Conservation (phyloP, 2,329 filamentous ascomycete genomes). For the Stagonosporopsis chrysanthemi region DNA sequence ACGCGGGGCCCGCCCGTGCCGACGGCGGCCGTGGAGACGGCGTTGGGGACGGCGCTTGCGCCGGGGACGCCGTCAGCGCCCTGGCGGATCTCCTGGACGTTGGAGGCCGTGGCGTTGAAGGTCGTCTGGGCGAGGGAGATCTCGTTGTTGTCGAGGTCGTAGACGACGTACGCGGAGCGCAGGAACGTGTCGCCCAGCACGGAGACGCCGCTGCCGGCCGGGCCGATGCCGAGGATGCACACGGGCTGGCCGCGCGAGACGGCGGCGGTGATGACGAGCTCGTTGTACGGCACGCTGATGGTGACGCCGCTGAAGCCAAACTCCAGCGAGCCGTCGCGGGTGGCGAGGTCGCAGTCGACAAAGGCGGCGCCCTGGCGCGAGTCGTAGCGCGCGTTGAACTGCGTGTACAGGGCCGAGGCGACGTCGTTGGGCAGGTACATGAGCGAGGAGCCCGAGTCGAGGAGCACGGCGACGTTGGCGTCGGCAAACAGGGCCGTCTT, state of each 20-base stretch:
- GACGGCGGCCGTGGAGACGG: constrained; percentile 58
- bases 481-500: constrained; percentile 54
- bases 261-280: constrained; percentile 63
- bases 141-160: constrained; percentile 66
- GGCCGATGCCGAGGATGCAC: constrained; percentile 60
- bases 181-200: constrained; percentile 70
- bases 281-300: constrained; percentile 63
- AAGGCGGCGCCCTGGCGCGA: constrained; percentile 55
- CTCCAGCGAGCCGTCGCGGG: constrained; percentile 59
- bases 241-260: constrained; percentile 50
- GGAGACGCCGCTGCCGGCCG: constrained; percentile 56
- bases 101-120: constrained; percentile 61
- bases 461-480: constrained; percentile 63
- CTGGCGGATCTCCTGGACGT: constrained; percentile 63
- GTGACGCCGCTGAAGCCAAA: constrained; percentile 65
- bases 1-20: constrained; percentile 55
- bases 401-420: constrained; percentile 53
- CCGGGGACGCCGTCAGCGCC: constrained; percentile 59
- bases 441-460: constrained; percentile 79
- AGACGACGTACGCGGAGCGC: constrained; percentile 69
- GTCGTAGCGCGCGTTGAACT: constrained; percentile 54
- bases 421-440: constrained; percentile 72
- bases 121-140: constrained; percentile 68
- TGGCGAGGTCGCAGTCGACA: constrained; percentile 61
- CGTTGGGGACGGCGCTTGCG: constrained; percentile 60